phyloP scores from a whole-genome alignment of 1,139 yeast species.

The Hyphopichia khmerensis region DNA sequence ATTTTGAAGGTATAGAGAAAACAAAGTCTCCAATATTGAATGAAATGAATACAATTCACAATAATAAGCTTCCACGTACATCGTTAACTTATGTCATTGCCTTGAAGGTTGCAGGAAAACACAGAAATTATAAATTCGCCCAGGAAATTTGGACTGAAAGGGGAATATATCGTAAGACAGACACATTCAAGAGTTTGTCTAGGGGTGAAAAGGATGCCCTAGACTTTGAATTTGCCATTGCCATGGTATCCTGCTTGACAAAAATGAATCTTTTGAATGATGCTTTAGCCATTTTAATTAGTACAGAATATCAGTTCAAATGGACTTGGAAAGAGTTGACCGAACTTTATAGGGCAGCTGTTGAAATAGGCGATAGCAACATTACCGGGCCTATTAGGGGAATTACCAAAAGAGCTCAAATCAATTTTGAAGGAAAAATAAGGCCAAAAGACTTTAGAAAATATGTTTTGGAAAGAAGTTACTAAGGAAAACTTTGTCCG shows the following conservation, averaged over 20 bases:
- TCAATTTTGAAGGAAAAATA: conserved; percentile 40
- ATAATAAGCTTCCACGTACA: conserved; percentile 39
- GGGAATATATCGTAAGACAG: conserved; percentile 65
- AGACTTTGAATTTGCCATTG: conserved; percentile 70
- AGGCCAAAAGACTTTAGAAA: conserved; percentile 31
- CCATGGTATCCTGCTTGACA: conserved; percentile 57
- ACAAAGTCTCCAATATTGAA: conserved; percentile 29
- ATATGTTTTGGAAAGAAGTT: conserved; percentile 34
- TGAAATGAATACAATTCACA: conserved; percentile 5
- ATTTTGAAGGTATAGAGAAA: not conserved
- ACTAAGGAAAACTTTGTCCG: conserved; percentile 12
- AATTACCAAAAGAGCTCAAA: conserved; percentile 33
- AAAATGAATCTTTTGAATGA: conserved; percentile 57
- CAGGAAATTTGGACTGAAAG: conserved; percentile 73
- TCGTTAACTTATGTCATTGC: conserved; percentile 61
- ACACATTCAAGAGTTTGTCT: conserved; percentile 40
- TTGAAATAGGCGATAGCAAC: conserved; percentile 47
- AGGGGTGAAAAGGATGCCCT: conserved; percentile 39
- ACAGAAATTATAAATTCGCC: conserved; percentile 56
- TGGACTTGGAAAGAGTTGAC: conserved; percentile 69
- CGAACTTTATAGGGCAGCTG: conserved; percentile 46
- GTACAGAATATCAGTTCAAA: conserved; percentile 65
- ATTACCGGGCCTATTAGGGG: conserved; percentile 37
- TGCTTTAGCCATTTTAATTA: conserved; percentile 64
- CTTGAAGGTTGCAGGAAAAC: conserved; percentile 62